Evolutionary conservation across 2,329 filamentous ascomycete species (phyloP), one percentile per base, ranked within the genome.

Genomic region (Colletotrichum viniferum): DNA sequence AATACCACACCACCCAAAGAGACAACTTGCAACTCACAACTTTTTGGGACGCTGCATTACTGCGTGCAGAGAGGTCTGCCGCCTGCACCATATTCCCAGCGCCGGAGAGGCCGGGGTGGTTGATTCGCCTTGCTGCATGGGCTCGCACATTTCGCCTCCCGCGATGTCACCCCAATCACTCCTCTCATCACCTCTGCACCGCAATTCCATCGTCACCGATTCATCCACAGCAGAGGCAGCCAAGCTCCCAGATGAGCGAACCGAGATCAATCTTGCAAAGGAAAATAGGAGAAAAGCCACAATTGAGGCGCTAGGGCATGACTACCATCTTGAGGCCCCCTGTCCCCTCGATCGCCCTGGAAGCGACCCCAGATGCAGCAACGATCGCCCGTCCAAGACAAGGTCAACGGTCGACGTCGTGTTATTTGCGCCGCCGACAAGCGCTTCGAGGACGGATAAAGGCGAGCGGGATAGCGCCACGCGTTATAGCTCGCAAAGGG

Each of bases 311-410:
- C 73, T 74, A 74, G 73, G 73, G 56, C n/a, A 48, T 64, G 69
- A 73, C 69, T 73, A 48, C 73, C 69, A 68, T 67, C 62, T 75
- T 68, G 43, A 58, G 73, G 4, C 34, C 38, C 73, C 73, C 63
- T 63, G 62, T 66, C 69, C 18, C 12, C 56, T 14, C 12, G 30
- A 56, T 52, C 43, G 56, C 24, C 32, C 18, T 73, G 38, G 56
- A 63, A 56, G 73, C 69, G 73, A 56, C 30, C 55, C 62, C 34
- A 21, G 58, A 71, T 24, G 4, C 26, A 70, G 56, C 16, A 67
- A 18, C 43, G 73, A 75, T 73, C 69, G 61, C 30, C 62, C 56
- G 10, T 21, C 36, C 16, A 62, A 73, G 73, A 10, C 73, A 75
- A 75, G 73, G 73, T 48, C 38, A 73, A 72, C 18, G 18, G 16